Evolutionary conservation across 139 green algal species (phyloP).

Genomic region (Microglena sp.): DNA sequence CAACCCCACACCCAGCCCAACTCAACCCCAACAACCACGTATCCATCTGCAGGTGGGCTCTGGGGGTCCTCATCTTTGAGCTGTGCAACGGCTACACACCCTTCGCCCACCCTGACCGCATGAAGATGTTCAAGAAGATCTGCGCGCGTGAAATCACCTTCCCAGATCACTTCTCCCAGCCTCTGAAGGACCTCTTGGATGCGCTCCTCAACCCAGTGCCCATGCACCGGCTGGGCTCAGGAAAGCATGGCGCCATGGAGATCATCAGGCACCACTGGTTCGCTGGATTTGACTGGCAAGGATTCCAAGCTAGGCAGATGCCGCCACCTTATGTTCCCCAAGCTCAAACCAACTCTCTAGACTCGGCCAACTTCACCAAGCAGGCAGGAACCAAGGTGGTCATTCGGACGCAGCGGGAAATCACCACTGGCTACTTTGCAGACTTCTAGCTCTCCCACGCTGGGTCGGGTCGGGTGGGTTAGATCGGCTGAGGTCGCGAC

Average conservation of each 20-base stretch:
- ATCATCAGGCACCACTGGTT: slow-evolving; percentile 88
- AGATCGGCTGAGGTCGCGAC: too few relatives aligned
- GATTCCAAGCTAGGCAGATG: slow-evolving; percentile 49
- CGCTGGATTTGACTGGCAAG: slow-evolving; percentile 72
- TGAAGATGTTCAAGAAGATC: slow-evolving; percentile 81
- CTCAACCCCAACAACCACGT: background rate
- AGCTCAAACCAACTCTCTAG: background rate
- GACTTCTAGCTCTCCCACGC: too few relatives aligned
- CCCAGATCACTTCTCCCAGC: slow-evolving; percentile 64
- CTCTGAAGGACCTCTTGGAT: slow-evolving; percentile 63
- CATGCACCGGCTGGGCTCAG: slow-evolving; percentile 53
- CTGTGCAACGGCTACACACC: slow-evolving; percentile 73
- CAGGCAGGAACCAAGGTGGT: background rate
- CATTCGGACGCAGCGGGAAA: background rate
- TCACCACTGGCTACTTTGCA: background rate
- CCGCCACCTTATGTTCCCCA: slow-evolving; percentile 62
- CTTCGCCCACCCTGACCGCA: slow-evolving; percentile 76
- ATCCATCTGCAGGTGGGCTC: slow-evolving; percentile 61
- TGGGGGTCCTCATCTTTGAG: slow-evolving; percentile 87
- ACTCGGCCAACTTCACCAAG: background rate
- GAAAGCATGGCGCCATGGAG: slow-evolving; percentile 45
- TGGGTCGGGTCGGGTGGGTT: too few relatives aligned
- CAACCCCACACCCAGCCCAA: too few relatives aligned
- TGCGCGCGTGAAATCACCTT: slow-evolving; percentile 46
- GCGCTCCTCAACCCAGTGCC: slow-evolving; percentile 64